These are phyloP conservation scores for maize (Zea mays) DNA, from an alignment of 176 grass and related monocot species.

Conservation along the genomic window DNA sequence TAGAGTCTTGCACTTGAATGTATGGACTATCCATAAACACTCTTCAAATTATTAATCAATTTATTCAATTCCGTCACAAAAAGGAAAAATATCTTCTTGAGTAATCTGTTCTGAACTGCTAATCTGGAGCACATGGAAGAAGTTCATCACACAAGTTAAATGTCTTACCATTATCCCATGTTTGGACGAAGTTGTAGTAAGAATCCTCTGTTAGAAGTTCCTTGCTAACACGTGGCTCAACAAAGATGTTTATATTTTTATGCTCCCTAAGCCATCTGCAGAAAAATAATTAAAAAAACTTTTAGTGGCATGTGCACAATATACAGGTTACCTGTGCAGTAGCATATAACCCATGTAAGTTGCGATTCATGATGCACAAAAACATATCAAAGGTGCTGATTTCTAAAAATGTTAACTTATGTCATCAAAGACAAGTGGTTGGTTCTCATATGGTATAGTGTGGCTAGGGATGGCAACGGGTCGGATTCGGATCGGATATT, in stretches of 20 bases:
- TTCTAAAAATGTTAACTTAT: background rate
- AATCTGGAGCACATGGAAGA: constrained; percentile 20
- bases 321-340: background rate
- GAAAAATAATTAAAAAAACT: constrained; percentile 19
- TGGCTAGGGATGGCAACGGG: too few species aligned
- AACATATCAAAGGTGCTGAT: constrained; percentile 7
- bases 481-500: too few species aligned
- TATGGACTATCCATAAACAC: background rate
- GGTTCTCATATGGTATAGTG: background rate
- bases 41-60: background rate
- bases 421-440: background rate
- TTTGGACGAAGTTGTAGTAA: constrained; percentile 67
- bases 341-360: constrained; percentile 16
- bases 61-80: constrained; percentile 8
- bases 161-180: constrained; percentile 87
- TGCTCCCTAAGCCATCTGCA: constrained; percentile 83
- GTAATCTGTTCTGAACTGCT: background rate
- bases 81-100: background rate
- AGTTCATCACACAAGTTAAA: constrained; percentile 14
- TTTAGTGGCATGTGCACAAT: background rate
- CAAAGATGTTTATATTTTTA: constrained; percentile 82
- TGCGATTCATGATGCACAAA: background rate
- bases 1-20: constrained; percentile 4
- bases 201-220: constrained; percentile 68
- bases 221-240: constrained; percentile 79